Evolutionary conservation across 495 filamentous ascomycete species (phyloP), one percentile per base, ranked within the genome.

Genomic region (Talaromyces borbonicus): DNA sequence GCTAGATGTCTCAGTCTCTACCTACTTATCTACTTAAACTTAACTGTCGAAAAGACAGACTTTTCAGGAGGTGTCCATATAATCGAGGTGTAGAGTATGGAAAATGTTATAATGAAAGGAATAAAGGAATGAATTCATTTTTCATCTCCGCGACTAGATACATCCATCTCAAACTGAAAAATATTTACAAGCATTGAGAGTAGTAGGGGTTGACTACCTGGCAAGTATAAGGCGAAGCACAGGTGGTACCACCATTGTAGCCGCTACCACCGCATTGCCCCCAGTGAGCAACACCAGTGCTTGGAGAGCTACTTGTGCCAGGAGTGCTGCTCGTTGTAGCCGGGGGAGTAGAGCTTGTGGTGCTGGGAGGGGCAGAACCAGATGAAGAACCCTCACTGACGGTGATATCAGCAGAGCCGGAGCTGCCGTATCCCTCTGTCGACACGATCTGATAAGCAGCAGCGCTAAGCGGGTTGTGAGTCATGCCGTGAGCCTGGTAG

Each of bases 341-440:
- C n/a, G 26, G 26, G 26, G 26, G 26, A 29, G 26, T 29, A 11
- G 26, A 29, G 26, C 26, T 29, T 11, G 26, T 29, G 26, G 26
- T 29, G 26, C 26, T 11, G 6, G 26, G 5, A 29, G 26, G 5
- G 26, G 26, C 5, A 11, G 26, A 29, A 29, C 26, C 26, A 6
- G 6, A 6, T 15, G 31, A 7, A 14, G 31, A 36, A 36, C 15
- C 33, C 33, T 36, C 16, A 11, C 33, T 36, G 7, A 78, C 74
- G 9, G 68, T 79, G 46, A 79, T 75, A 19, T 43, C 39, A 14
- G 75, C 54, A 12, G 61, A 69, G 0, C 75, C 75, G 52, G 65
- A 75, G 57, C 67, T 73, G 53, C 65, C 56, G 51, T 80, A 80
- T n/a, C 77, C 75, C 59, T 81, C 77, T 0, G 72, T 78, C 2